Conservation (phyloP, 129 eudicot genomes). For the Artemisia argyi region DNA sequence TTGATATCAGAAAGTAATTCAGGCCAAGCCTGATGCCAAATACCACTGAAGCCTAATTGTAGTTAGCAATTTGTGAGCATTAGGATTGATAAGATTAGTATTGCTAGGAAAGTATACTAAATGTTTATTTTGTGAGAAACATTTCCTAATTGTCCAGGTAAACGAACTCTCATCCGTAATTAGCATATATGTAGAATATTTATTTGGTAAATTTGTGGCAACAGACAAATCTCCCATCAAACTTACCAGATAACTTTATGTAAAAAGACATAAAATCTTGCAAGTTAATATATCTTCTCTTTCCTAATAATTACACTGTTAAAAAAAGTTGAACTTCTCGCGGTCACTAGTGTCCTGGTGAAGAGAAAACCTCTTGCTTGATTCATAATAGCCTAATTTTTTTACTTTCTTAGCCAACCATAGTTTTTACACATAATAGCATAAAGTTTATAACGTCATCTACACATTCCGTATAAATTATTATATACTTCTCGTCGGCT, state of each 20-base stretch:
- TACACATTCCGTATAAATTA: no score
- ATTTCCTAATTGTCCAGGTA: not conserved
- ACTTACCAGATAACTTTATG: not conserved
- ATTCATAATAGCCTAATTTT: not conserved
- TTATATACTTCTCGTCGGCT: not conserved
- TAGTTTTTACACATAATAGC: not conserved
- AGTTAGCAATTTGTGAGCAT: no score
- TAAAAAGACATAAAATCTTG: constrained; percentile 9
- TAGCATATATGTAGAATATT: no score
- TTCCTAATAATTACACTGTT: not conserved
- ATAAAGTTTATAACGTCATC: not conserved
- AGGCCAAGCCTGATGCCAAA: not conserved
- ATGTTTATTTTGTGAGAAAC: constrained; percentile 2
- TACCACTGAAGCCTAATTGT: not conserved
- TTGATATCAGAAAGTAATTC: not conserved
- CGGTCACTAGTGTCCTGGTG: not conserved
- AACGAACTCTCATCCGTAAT: not conserved
- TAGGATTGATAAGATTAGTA: not conserved
- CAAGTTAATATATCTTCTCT: not conserved
- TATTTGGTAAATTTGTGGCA: not conserved
- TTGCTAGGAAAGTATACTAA: constrained; percentile 4
- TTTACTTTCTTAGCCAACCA: not conserved
- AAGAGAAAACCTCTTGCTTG: not conserved
- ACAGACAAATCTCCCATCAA: constrained; percentile 7
- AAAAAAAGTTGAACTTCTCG: not conserved